phyloP scores from a whole-genome alignment of 306 rosid species.

The Quercus cerris region DNA sequence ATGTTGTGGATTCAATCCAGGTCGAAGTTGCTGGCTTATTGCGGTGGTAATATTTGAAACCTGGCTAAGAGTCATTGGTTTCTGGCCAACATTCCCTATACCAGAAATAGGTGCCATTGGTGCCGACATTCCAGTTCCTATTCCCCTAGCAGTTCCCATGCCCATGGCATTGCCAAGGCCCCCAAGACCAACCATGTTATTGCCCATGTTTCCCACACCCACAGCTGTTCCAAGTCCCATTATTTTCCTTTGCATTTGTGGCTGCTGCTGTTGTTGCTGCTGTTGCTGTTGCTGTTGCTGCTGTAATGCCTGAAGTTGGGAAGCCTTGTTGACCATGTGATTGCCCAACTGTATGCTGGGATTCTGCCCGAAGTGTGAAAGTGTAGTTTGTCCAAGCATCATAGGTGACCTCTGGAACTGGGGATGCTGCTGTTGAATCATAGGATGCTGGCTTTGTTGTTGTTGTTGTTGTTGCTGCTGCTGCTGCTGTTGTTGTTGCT shows the following conservation, averaged over 20 bases:
- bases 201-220: slow-evolving; percentile 59
- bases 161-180: slow-evolving; percentile 65
- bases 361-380: slow-evolving; percentile 79
- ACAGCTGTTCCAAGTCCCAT: slow-evolving; percentile 76
- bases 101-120: slow-evolving; percentile 76
- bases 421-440: slow-evolving; percentile 70
- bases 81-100: slow-evolving; percentile 80
- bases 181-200: slow-evolving; percentile 73
- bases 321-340: slow-evolving; percentile 59
- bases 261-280: slow-evolving; percentile 50
- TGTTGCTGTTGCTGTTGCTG: slow-evolving; percentile 32
- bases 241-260: slow-evolving; percentile 83
- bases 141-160: slow-evolving; percentile 72
- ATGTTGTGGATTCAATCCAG: slow-evolving; percentile 33
- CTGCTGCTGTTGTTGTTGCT: slow-evolving; percentile 24
- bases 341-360: slow-evolving; percentile 64
- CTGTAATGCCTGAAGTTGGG: slow-evolving; percentile 59
- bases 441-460: slow-evolving; percentile 66
- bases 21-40: slow-evolving; percentile 56
- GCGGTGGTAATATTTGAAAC: slow-evolving; percentile 51
- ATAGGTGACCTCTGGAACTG: slow-evolving; percentile 70
- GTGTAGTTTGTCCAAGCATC: slow-evolving; percentile 67
- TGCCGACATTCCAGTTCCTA: slow-evolving; percentile 80
- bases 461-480: slow-evolving; percentile 43
- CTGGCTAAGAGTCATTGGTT: slow-evolving; percentile 58